Evolutionary conservation across 1,284 basidiomycete species (phyloP), one percentile per base, ranked within the genome.

Genomic region (Cerrena zonata): DNA sequence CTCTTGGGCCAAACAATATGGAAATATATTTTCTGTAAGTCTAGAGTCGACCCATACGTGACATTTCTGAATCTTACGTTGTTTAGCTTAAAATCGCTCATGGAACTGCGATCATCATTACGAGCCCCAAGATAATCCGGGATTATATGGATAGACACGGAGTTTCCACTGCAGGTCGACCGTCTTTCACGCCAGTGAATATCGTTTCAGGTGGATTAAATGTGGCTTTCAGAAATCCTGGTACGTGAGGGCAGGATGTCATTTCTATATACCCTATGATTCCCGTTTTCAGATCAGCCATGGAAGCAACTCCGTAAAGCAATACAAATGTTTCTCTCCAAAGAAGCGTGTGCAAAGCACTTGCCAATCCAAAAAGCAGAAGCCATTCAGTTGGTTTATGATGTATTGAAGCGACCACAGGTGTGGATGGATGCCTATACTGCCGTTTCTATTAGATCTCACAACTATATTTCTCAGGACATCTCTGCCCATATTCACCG

Each of bases 291-390:
- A 59, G 61, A 56, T 38, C 57, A 56, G 19, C 56, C 53, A 13
- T 71, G 69, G 70, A 61, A 63, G 45, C 46, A 56, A 15, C 54
- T 65, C 24, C 64, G 70, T 12, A 59, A 62, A 48, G 60, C 61
- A 2, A 57, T 63, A 0, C 58, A 61, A 41, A 52, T 61, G 22
- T 57, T 70, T n/a, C 53, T 72, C 46, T 66, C 55, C 25, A 54
- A 49, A 27, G 55, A 65, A 47, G 58, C 61, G 24, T 59, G 53
- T 25, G 53, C 51, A 12, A 49, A 51, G 26, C 62, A 66, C 52
- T 50, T 61, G 18, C 58, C 58, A 13, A 61, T 64, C 21, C 63
- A 65, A 50, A 51, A 53, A 2, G 66, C 67, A 1, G 70, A 71
- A 55, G 52, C 64, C 13, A 56, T 57, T 4, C 70, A 71, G 46